These are phyloP conservation scores for Rhodotorula sp. DNA, from an alignment of 1,284 basidiomycete genomes.

Conservation along the genomic window DNA sequence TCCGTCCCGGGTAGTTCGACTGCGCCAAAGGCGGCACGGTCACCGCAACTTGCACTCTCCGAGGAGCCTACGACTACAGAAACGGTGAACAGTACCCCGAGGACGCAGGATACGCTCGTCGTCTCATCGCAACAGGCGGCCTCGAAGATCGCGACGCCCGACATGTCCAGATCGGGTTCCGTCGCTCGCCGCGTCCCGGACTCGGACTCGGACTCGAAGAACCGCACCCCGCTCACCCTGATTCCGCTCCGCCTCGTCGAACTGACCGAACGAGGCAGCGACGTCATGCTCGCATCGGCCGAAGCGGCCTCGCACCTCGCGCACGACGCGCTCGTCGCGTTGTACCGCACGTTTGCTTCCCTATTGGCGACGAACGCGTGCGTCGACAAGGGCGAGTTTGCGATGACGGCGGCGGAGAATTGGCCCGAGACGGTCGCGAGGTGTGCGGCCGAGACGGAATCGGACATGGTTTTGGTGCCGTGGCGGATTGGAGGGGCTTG, in stretches of 20 bases:
- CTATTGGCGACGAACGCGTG: conserved; percentile 64
- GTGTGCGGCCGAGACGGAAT: conserved; percentile 4
- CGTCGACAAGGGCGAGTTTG: conserved; percentile 57
- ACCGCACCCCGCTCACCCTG: not conserved
- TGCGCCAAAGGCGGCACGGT: no score
- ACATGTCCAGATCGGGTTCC: not conserved
- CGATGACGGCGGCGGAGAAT: conserved; percentile 57
- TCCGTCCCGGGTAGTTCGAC: not conserved
- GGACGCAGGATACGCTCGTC: not conserved
- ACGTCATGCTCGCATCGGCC: conserved; percentile 75
- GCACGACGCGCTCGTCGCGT: conserved; percentile 74
- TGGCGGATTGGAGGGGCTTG: conserved; percentile 15
- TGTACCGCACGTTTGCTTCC: conserved; percentile 77
- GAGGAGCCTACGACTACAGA: no score
- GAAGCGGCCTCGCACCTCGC: conserved; percentile 65
- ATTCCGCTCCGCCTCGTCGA: conserved; percentile 74
- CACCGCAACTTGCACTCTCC: no score
- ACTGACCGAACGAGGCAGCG: conserved; percentile 79
- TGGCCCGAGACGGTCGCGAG: conserved; percentile 63
- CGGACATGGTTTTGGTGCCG: conserved; percentile 10
- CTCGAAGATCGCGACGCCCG: not conserved
- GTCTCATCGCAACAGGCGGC: not conserved
- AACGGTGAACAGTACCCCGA: no score
- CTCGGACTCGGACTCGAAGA: not conserved
- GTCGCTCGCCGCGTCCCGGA: not conserved